These are phyloP conservation scores for Aspergillus puulaauensis DNA, from an alignment of 2,329 filamentous ascomycete genomes.

Conservation along the genomic window DNA sequence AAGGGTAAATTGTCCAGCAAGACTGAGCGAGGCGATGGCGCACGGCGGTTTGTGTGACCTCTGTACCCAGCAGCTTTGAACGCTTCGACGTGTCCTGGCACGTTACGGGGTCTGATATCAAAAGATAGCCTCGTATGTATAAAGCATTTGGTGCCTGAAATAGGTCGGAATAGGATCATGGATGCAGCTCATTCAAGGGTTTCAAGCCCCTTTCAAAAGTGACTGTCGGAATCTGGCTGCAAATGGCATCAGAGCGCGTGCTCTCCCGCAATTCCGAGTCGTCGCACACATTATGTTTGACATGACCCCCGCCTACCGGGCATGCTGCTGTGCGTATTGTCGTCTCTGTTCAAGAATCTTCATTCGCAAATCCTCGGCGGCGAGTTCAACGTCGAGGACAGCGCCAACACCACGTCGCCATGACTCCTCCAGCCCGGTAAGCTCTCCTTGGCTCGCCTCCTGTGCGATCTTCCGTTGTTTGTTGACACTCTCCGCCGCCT, in stretches of 20 bases:
- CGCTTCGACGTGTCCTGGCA: neutral
- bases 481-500: constrained; percentile 72
- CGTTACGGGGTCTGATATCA: neutral
- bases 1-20: neutral
- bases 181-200: neutral
- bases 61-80: neutral
- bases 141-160: neutral
- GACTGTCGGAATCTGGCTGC: neutral
- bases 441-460: constrained; percentile 69
- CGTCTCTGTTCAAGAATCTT: constrained; percentile 65
- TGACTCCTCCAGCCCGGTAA: constrained; percentile 69
- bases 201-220: neutral
- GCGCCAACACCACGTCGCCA: constrained; percentile 78
- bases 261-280: neutral
- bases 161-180: neutral
- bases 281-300: neutral
- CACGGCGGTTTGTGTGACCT: neutral
- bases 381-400: constrained; percentile 83
- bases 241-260: neutral
- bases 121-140: neutral
- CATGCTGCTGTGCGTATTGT: constrained; percentile 35
- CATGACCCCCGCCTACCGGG: constrained; percentile 20
- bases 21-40: neutral
- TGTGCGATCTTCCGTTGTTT: constrained; percentile 68
- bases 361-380: constrained; percentile 68